phyloP scores from a whole-genome alignment of 2,329 filamentous ascomycete species.

The Colletotrichum destructivum region DNA sequence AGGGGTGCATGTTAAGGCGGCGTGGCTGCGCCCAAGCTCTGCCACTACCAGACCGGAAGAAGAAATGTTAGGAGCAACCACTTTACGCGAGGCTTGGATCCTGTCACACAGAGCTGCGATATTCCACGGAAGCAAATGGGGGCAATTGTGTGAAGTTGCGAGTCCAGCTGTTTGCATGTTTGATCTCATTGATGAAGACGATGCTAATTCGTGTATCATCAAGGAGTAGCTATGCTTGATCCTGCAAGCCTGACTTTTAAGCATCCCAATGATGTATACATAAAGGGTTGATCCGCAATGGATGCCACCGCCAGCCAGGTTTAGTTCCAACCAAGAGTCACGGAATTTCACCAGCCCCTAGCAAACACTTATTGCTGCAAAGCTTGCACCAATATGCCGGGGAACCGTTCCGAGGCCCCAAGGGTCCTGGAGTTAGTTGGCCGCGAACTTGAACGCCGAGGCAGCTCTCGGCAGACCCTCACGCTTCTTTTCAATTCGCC shows the following conservation, averaged over 20 bases:
- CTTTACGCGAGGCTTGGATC: slow-evolving; percentile 28
- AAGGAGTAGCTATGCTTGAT: not conserved
- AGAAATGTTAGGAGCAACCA: slow-evolving; percentile 41
- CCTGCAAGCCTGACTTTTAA: not conserved
- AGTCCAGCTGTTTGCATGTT: not conserved
- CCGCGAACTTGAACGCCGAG: slow-evolving; percentile 7
- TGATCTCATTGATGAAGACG: not conserved
- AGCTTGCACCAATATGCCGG: not conserved
- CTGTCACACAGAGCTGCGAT: slow-evolving; percentile 8
- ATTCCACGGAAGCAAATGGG: not conserved
- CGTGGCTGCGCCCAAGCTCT: slow-evolving; percentile 35
- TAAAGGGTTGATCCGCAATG: not conserved
- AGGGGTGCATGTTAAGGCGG: slow-evolving; percentile 27
- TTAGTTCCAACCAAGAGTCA: slow-evolving; percentile 5
- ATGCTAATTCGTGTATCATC: not conserved
- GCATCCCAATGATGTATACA: slow-evolving; percentile 1
- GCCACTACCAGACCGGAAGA: slow-evolving; percentile 29
- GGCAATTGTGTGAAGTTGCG: not conserved
- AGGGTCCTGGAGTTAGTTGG: not conserved
- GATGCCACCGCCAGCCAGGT: slow-evolving; percentile 2
- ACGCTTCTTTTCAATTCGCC: slow-evolving; percentile 10
- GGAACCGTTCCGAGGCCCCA: slow-evolving; percentile 16
- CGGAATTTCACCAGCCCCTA: slow-evolving; percentile 15
- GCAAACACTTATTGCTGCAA: slow-evolving; percentile 6
- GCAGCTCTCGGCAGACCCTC: not conserved